Percentiles rank a stretch among this genome's conserved stretches.
Conservation (phyloP, 2,329 filamentous ascomycete species). For the Dactylellina drechsleri region DNA sequence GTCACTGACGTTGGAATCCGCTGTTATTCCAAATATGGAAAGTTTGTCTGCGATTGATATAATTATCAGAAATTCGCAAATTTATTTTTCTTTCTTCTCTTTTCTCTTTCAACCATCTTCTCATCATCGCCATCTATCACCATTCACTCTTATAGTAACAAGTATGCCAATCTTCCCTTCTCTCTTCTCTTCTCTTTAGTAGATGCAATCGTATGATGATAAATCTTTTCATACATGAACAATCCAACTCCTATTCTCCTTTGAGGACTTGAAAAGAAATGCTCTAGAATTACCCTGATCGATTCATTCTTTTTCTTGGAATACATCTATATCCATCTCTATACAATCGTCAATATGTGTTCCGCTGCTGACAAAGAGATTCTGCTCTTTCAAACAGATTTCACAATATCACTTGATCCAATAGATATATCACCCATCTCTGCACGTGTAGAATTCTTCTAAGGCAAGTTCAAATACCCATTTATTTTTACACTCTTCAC, state of each 20-base stretch:
- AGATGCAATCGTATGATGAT: conserved; percentile 60
- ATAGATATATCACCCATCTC: not conserved
- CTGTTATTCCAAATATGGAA: conserved; percentile 5
- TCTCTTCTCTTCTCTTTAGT: conserved; percentile 6
- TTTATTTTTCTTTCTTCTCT: conserved; percentile 25
- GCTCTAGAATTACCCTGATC: conserved; percentile 61
- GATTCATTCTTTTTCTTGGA: conserved; percentile 29
- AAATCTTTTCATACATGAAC: conserved; percentile 61
- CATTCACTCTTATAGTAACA: not conserved
- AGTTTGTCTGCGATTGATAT: conserved; percentile 19
- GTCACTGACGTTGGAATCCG: conserved; percentile 8
- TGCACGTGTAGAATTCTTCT: conserved; percentile 25
- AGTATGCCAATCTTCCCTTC: not conserved
- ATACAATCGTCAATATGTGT: not conserved
- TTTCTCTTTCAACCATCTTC: conserved; percentile 20
- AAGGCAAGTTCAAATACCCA: conserved; percentile 59
- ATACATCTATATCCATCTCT: conserved; percentile 6
- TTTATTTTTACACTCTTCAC: conserved; percentile 6
- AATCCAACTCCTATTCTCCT: conserved; percentile 64
- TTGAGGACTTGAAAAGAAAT: conserved; percentile 60
- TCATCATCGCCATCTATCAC: conserved; percentile 5
- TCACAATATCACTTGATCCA: not conserved
- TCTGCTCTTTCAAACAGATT: not conserved
- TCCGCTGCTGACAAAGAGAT: conserved; percentile 2
- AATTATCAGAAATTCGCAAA: conserved; percentile 24